Evolutionary conservation across 2,329 filamentous ascomycete genomes (phyloP), one percentile per base, ranked within the genome.

Genomic region (Talaromyces sp.): DNA sequence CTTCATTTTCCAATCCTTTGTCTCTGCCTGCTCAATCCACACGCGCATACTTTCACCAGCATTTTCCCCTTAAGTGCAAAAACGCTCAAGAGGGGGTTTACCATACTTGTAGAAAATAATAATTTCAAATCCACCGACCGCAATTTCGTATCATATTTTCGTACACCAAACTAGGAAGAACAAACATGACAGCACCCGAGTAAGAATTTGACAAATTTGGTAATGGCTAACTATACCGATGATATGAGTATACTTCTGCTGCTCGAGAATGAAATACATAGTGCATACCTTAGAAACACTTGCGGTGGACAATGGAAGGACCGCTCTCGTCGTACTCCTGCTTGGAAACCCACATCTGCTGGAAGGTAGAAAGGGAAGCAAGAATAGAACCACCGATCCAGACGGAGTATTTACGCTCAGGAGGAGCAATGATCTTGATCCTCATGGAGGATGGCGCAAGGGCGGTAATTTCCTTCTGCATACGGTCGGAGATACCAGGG

Each of bases 311-410:
- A 77, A 97, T 97, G 75, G 92, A 97, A 73, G 93, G 94, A 82
- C 93, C 93, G 80, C 89, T 94, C 91, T 97, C 94, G 84, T 99
- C 94, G 88, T 97, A 97, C 86, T 97, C 93, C 84, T 99, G 94
- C 91, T 99, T 99, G 74, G 94, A 99, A 88, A 99, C 97, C 94
- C 94, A 99, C 94, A 99, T 99, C 84, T 99, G 94, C 86, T 99
- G 94, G 93, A 99, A 99, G 81, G 94, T 99, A 70, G 94, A 99
- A 74, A 99, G 89, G 66, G 94, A 99, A 72, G 94, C 94, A 75
- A 99, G 83, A 83, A 99, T 99, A 80, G 94, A 99, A 87, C 94
- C 94, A 94, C 94, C 94, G 79, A 99, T 99, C 94, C 94, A 99
- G 85, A 99, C 94, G 66, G 94, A 97, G 91, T 99, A 99, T 87